Percentiles rank a stretch among this genome's conserved stretches.
These are phyloP conservation scores for Uromyces viciae-fabae DNA, from an alignment of 1,284 basidiomycete genomes.

Conservation along the genomic window DNA sequence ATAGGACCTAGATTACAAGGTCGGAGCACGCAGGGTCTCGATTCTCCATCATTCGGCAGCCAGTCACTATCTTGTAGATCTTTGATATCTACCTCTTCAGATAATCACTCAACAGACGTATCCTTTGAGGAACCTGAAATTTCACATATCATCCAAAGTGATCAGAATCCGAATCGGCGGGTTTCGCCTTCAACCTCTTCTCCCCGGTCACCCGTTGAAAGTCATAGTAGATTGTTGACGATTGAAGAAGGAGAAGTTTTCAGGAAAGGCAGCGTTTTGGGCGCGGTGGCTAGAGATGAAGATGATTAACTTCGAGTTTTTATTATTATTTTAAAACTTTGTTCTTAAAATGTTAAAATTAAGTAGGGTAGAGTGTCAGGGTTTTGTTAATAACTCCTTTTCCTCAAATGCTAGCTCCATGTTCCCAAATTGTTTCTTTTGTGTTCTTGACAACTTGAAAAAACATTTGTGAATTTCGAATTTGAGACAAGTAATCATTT, in stretches of 20 bases:
- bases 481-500: no score
- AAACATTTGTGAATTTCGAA: no score
- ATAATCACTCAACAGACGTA: neutral
- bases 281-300: constrained; percentile 65
- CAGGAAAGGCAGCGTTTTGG: constrained; percentile 72
- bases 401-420: no score
- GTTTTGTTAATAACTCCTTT: no score
- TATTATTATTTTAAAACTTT: no score
- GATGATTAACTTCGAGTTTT: constrained; percentile 25
- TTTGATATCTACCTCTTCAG: neutral
- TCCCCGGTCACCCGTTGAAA: constrained; percentile 49
- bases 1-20: neutral
- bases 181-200: neutral
- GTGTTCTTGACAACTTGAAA: no score
- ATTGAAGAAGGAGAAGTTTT: constrained; percentile 69
- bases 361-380: no score
- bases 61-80: neutral
- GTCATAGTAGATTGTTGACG: constrained; percentile 49
- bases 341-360: no score
- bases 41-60: neutral
- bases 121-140: no score
- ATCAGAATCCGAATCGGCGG: neutral
- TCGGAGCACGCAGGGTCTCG: neutral
- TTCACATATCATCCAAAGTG: neutral
- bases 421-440: no score